Base-by-base conservation (phyloP, 2,329 filamentous ascomycete genomes). In the Fusarium tricinctum region DNA sequence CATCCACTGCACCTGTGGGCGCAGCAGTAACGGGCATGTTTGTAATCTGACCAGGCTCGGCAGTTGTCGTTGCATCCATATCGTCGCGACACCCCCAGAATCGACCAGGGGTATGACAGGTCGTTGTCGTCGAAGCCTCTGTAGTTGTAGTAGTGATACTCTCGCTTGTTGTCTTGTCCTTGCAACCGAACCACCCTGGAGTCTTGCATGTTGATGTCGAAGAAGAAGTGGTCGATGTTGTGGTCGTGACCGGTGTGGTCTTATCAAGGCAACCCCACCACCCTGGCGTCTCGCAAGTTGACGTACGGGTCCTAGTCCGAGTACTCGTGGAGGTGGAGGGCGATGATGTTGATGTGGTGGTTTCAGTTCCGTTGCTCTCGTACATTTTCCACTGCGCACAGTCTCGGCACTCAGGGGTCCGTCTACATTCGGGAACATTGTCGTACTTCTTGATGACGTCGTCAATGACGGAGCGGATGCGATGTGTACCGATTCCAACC, bases 361-460 rank as follows among this genome's bases (percentile, higher is more conserved):
- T 86, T 67, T 94, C 91, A 3, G 92, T 96, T 30, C 92, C 92
- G 76, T 97, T 97, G 77, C 94, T 97, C 78, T 94, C 91, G 75
- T 93, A 97, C 84, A 94, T 97, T 75, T 97, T 97, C 96, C 96
- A 98, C 57, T 91, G 89, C 59, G 88, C 92, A 75, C 95, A 98
- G 77, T 99, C 96, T 40, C 92, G 89, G 77, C 96, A 98, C 52
- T 93, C 90, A 22, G 89, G 85, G 8, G 95, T 94, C 30, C 86
- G 84, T 54, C 86, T 86, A 79, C 96, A 98, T 69, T 87, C 82
- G 0, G 96, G 92, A 0, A 97, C 92, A 5, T 84, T 82, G 66
- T 97, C 91, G 74, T 98, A 98, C 72, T 89, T 90, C 74, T 91
- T 85, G 64, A 98, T 86, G 5, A 99, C 92, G 76, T 97, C 92